Evolutionary conservation across 2,329 filamentous ascomycete genomes (phyloP).

Genomic region (Aspergillaceae sp.): DNA sequence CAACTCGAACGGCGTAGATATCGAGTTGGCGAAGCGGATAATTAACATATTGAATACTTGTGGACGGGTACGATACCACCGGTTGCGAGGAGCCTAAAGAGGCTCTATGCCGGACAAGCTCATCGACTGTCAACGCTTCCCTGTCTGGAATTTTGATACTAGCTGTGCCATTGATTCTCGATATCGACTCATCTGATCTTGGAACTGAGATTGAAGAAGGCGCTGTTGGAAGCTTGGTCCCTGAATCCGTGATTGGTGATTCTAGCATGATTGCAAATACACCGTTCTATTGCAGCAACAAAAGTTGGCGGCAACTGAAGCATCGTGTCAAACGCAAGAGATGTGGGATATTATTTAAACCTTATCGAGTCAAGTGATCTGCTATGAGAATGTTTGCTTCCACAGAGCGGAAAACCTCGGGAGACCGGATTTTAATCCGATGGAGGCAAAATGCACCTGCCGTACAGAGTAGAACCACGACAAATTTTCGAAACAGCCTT

Average conservation of each 20-base stretch:
- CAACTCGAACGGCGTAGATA: conserved; percentile 22
- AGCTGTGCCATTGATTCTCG: not conserved
- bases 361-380: too few relatives aligned
- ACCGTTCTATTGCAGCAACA: not conserved
- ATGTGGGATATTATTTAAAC: not conserved
- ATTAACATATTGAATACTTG: conserved; percentile 38
- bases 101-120: conserved; percentile 32
- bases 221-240: not conserved
- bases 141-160: not conserved
- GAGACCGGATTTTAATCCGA: not conserved
- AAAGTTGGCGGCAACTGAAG: too few relatives aligned
- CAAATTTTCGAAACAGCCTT: too few relatives aligned
- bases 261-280: not conserved
- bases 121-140: conserved; percentile 28
- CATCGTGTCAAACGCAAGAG: not conserved
- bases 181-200: not conserved
- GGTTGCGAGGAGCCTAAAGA: conserved; percentile 25
- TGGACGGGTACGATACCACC: conserved; percentile 39
- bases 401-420: not conserved
- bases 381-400: too few relatives aligned
- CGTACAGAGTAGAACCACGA: too few relatives aligned
- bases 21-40: conserved; percentile 42
- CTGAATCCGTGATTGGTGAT: not conserved
- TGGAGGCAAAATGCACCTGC: not conserved
- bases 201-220: not conserved